Base-by-base conservation (phyloP, 495 filamentous ascomycete genomes). In the Neurospora tetraspora region DNA sequence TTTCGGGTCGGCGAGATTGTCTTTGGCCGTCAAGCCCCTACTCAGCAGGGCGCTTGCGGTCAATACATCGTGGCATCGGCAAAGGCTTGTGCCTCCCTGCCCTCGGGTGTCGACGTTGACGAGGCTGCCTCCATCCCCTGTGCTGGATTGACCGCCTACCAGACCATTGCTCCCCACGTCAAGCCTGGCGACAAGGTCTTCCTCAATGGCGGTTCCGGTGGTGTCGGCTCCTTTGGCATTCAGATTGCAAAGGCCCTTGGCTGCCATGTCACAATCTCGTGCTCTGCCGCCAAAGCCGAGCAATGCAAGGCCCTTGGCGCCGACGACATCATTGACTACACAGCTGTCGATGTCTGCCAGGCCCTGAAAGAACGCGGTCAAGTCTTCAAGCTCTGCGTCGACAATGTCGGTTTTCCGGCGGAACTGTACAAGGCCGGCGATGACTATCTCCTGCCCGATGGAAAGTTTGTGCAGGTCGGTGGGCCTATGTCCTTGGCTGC, bases 261-360 rank as follows among this genome's bases (percentile, higher is more conserved):
- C 0, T 91, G 89, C 76, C 82, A 87, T 74, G 90, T 92, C 37
- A 89, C 88, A 2, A 80, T 82, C 4, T 85, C 85, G 0, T 92
- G 90, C 71, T 91, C 89, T 11, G 83, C 81, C 8, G 76, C 78
- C 10, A 93, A 92, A 78, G 80, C 84, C 0, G 84, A 88, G 68
- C 80, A 91, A 1, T 89, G 87, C 75, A 82, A 82, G 40, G 78
- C 78, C 14, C 79, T 93, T 2, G 91, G 91, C 0, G 91, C 91
- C 5, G 90, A 93, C 74, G 86, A 89, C 71, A 83, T 92, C 3
- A 83, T 94, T 53, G 90, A 94, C 76, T 94, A 94, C 76, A 89
- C 85, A n/a, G 76, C 80, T 1, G 74, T 69, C 53, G 81, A 89
- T 77, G 81, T 92, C 2, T 74, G 85, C 47, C 77, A 82, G 10